Conservation (phyloP, 2,329 filamentous ascomycete species). For the Massarina eburnea region DNA sequence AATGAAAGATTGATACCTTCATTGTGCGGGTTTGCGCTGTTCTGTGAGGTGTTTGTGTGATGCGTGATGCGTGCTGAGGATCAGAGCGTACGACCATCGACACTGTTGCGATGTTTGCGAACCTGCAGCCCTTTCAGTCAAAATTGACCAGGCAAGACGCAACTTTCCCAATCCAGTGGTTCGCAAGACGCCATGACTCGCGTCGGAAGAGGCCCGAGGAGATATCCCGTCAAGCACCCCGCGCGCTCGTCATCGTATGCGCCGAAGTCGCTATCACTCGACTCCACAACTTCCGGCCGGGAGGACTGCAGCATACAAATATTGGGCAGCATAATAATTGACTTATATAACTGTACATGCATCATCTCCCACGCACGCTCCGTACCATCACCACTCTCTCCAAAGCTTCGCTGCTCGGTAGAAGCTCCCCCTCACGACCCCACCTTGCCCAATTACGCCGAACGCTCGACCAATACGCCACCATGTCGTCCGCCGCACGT, state of each 20-base stretch:
- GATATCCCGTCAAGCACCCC: slow-evolving; percentile 2
- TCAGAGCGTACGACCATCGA: too few relatives aligned
- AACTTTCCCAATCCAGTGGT: too few relatives aligned
- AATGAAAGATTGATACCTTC: too few relatives aligned
- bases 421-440: slow-evolving; percentile 9
- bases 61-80: too few relatives aligned
- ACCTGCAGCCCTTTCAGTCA: too few relatives aligned
- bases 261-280: not conserved
- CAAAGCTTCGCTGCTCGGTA: slow-evolving; percentile 1
- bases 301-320: not conserved
- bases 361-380: slow-evolving; percentile 15
- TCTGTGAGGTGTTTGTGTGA: too few relatives aligned
- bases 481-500: slow-evolving; percentile 74
- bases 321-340: slow-evolving; percentile 3
- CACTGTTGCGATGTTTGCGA: too few relatives aligned
- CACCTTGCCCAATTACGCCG: slow-evolving; percentile 10
- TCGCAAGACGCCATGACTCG: slow-evolving; percentile 8
- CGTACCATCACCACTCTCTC: slow-evolving; percentile 19
- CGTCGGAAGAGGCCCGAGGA: slow-evolving; percentile 4
- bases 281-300: not conserved
- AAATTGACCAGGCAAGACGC: too few relatives aligned
- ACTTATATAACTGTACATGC: slow-evolving; percentile 21
- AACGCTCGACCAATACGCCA: slow-evolving; percentile 36
- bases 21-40: too few relatives aligned
- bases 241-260: not conserved